A percentile compares a stretch with the other conserved stretches of the same genome.
phyloP scores from a whole-genome alignment of 2,329 filamentous ascomycete species.

The Penicillium sp. region DNA sequence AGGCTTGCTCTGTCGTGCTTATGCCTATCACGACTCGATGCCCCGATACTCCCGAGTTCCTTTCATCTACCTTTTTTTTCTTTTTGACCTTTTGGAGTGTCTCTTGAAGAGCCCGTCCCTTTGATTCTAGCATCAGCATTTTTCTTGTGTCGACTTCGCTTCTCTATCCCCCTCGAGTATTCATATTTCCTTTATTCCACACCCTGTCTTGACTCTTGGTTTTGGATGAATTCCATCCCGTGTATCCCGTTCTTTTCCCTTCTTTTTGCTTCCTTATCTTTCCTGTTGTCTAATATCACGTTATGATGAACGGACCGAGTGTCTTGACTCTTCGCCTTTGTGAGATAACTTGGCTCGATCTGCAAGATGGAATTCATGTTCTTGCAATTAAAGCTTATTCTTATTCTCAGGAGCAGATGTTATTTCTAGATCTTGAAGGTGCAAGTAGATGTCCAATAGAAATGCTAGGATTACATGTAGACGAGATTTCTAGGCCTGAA shows the following conservation, averaged over 20 bases:
- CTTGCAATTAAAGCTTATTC: conserved; percentile 3
- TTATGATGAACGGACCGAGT: conserved; percentile 26
- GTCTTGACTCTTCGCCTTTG: conserved; percentile 15
- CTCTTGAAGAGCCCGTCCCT: conserved; percentile 27
- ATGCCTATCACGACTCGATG: conserved; percentile 27
- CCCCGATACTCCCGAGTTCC: conserved; percentile 14
- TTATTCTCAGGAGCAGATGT: background rate
- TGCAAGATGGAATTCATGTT: conserved; percentile 12
- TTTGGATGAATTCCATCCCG: background rate
- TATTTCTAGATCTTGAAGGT: background rate
- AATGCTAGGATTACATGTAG: background rate
- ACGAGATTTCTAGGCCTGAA: background rate
- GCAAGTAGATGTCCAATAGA: background rate
- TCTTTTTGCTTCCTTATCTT: conserved; percentile 4
- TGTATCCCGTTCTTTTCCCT: conserved; percentile 9
- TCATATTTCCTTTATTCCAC: conserved; percentile 17
- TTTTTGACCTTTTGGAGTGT: conserved; percentile 13
- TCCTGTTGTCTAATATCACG: conserved; percentile 26
- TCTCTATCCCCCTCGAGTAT: conserved; percentile 15
- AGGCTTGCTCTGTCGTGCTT: conserved; percentile 37
- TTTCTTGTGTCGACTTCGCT: conserved; percentile 18
- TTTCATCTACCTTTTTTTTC: conserved; percentile 16
- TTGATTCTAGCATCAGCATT: conserved; percentile 30
- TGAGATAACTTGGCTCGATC: conserved; percentile 20
- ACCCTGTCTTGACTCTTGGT: background rate